Percentiles rank a stretch among this genome's conserved stretches.
Conservation (phyloP, 257 asterid genomes). For the Petunia axillaris region DNA sequence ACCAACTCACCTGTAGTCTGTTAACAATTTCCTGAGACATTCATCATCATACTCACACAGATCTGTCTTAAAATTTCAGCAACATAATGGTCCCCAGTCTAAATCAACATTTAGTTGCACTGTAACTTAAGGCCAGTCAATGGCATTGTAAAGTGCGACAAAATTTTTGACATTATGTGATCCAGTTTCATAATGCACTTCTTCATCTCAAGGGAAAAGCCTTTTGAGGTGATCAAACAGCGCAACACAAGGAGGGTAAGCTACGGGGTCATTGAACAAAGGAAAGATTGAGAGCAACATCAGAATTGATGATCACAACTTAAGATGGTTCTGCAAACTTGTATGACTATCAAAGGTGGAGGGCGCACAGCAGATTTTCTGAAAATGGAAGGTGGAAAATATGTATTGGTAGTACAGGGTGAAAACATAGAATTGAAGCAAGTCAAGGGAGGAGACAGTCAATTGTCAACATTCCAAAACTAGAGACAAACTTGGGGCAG, state of each 20-base stretch:
- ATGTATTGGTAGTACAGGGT: neutral
- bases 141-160: neutral
- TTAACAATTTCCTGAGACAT: neutral
- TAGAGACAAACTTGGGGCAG: neutral
- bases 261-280: slow-evolving; percentile 6
- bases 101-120: neutral
- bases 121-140: neutral
- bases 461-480: neutral
- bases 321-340: neutral
- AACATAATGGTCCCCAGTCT: neutral
- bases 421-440: neutral
- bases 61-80: neutral
- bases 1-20: neutral
- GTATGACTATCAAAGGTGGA: neutral
- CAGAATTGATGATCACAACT: neutral
- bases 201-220: neutral
- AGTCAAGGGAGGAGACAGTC: neutral
- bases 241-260: neutral
- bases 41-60: neutral
- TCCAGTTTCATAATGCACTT: neutral
- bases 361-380: neutral
- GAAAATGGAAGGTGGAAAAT: neutral
- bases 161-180: neutral
- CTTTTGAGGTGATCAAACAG: neutral
- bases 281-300: neutral